Conservation (phyloP, 1,284 basidiomycete species). For the Papiliotrema flavescens region DNA sequence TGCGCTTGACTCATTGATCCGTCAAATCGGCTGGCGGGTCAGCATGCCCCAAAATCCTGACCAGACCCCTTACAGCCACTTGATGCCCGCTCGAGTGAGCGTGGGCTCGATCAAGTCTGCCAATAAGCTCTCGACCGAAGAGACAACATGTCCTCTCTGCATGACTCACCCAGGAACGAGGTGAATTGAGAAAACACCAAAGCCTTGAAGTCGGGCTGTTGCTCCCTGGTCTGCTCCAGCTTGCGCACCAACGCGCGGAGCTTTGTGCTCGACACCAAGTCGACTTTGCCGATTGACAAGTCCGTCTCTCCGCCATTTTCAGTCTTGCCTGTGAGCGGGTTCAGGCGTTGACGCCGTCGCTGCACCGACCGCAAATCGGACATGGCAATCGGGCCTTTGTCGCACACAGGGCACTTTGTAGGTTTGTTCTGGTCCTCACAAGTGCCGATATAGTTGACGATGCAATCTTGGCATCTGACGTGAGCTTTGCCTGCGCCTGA, state of each 20-base stretch:
- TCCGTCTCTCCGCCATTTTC: constrained; percentile 14
- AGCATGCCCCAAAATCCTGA: not conserved
- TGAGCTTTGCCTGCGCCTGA: not conserved
- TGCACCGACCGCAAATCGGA: constrained; percentile 38
- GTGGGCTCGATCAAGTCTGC: constrained; percentile 70
- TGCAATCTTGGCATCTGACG: constrained; percentile 47
- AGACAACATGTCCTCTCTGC: not conserved
- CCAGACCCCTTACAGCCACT: constrained; percentile 55
- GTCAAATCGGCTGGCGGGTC: constrained; percentile 64
- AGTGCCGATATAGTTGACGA: constrained; percentile 45
- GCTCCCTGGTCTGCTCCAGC: constrained; percentile 35
- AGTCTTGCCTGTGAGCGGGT: constrained; percentile 32
- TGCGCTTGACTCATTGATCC: constrained; percentile 88
- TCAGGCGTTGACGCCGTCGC: constrained; percentile 46
- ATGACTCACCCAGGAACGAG: constrained; percentile 58
- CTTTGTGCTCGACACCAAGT: constrained; percentile 80
- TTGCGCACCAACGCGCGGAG: constrained; percentile 41
- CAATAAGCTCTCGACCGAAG: constrained; percentile 4
- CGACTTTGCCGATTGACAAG: constrained; percentile 65
- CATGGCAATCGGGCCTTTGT: constrained; percentile 37
- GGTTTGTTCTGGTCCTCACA: constrained; percentile 45
- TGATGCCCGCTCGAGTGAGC: constrained; percentile 67
- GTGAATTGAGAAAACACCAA: constrained; percentile 78
- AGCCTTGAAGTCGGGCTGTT: constrained; percentile 72
- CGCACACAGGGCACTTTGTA: constrained; percentile 45